Evolutionary conservation across 176 grass and related monocot species (phyloP), one percentile per base, ranked within the genome.

Genomic region (Cocos nucifera): DNA sequence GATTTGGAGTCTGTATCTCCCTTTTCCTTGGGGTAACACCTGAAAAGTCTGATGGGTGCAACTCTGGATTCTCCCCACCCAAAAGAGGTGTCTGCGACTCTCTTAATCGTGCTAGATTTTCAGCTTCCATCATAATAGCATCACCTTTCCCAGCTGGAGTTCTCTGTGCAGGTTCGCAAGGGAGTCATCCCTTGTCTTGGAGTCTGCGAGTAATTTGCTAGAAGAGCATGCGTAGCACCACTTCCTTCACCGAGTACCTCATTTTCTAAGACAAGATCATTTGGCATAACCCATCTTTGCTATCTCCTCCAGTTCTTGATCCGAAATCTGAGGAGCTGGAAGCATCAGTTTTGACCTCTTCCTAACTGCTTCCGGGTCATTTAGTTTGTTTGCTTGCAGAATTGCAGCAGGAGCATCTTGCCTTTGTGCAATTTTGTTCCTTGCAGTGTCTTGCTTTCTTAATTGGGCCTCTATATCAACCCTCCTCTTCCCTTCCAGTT

Each of bases 101-200:
- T 71, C 90, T 84, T 59, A 95, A 58, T 39, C 86, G 79, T 55
- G 90, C 90, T 62, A 95, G 82, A 77, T 95, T 89, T 72, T 95
- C 90, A 63, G 90, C 90, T 68, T 95, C 90, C 90, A 95, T 95
- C 90, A 95, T 95, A 73, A 95, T 86, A 75, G 86, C 77, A 17
- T 95, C 90, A 62, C 90, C 86, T 70, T 95, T 95, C 50, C 90
- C 90, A 71, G 65, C 67, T 52, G 80, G 80, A 30, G 90, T 95
- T 80, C 90, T 77, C 62, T 95, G 90, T 4, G 80, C n/a, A 86
- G n/a, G 86, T 89, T 39, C 86, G 70, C 79, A 83, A 67, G 48
- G 90, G 90, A 59, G 79, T 89, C 66, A 92, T 83, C 57, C 85
- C 82, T 71, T 75, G 59, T 65, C 79, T 95, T 69, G 85, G 86